Evolutionary conservation across 768 basidiomycete genomes (phyloP).

Genomic region (Neoboletus magnificus): DNA sequence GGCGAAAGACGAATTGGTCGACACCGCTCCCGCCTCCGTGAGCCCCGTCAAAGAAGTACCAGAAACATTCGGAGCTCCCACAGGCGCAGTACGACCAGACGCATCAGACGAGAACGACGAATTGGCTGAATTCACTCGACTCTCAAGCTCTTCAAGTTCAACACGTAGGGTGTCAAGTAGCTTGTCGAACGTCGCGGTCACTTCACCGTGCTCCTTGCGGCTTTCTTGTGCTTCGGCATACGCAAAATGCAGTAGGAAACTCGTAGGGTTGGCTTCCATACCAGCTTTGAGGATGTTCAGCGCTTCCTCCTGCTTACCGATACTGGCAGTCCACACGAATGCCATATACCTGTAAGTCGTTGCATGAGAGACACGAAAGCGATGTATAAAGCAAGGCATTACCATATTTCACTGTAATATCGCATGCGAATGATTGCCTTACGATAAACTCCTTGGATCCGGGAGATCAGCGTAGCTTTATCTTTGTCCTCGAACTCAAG

Average conservation of each 20-base stretch:
- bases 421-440: slow-evolving; percentile 91
- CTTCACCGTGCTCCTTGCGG: slow-evolving; percentile 61
- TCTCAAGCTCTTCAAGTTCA: slow-evolving; percentile 62
- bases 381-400: slow-evolving; percentile 13
- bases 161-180: slow-evolving; percentile 64
- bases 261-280: slow-evolving; percentile 82
- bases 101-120: slow-evolving; percentile 39
- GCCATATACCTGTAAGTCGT: slow-evolving; percentile 77
- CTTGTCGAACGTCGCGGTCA: slow-evolving; percentile 68
- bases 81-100: slow-evolving; percentile 26
- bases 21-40: slow-evolving; percentile 32
- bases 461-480: slow-evolving; percentile 54
- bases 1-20: slow-evolving; percentile 46
- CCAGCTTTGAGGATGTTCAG: slow-evolving; percentile 77
- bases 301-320: slow-evolving; percentile 81
- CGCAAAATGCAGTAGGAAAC: slow-evolving; percentile 89
- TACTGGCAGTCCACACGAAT: slow-evolving; percentile 71
- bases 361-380: slow-evolving; percentile 10
- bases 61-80: slow-evolving; percentile 19
- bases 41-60: slow-evolving; percentile 9
- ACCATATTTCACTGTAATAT: slow-evolving; percentile 96
- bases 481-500: slow-evolving; percentile 89
- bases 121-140: slow-evolving; percentile 36
- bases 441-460: slow-evolving; percentile 80
- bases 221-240: slow-evolving; percentile 72